These are phyloP conservation scores for Cyberlindnera misumaiensis DNA, from an alignment of 805 yeast species.

Conservation along the genomic window DNA sequence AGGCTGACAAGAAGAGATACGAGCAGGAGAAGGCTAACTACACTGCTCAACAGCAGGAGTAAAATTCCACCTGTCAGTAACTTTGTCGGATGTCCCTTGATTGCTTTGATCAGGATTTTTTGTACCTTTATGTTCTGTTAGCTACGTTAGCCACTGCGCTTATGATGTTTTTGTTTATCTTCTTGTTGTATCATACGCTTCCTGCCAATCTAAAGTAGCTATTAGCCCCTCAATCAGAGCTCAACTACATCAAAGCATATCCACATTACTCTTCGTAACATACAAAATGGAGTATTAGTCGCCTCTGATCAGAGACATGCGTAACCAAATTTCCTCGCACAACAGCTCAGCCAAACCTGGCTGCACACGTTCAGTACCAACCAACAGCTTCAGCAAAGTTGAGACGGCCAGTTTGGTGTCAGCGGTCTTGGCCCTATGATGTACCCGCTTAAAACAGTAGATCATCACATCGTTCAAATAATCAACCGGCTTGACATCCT, in stretches of 20 bases:
- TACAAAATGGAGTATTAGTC: neutral
- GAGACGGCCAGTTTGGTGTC: constrained; percentile 42
- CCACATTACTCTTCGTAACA: no score
- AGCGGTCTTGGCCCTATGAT: constrained; percentile 44
- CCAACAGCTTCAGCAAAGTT: constrained; percentile 33
- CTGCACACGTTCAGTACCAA: constrained; percentile 39
- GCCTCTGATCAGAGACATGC: constrained; percentile 23
- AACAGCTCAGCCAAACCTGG: constrained; percentile 66
- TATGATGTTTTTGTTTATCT: neutral
- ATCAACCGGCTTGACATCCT: constrained; percentile 18
- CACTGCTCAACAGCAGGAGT: constrained; percentile 17
- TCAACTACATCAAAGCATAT: no score
- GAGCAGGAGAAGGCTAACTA: constrained; percentile 92
- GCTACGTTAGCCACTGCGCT: neutral
- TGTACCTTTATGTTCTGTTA: neutral
- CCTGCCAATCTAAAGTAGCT: neutral
- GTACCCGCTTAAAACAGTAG: constrained; percentile 40
- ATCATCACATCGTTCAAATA: constrained; percentile 36
- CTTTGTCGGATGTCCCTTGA: no score
- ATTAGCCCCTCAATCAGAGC: no score
- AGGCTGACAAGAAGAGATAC: constrained; percentile 94
- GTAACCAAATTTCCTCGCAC: constrained; percentile 50
- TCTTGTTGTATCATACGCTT: neutral
- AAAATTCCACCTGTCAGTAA: neutral
- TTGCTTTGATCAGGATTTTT: neutral